Conservation (phyloP, 106 monocot genomes). For the Acorus gramineus region DNA sequence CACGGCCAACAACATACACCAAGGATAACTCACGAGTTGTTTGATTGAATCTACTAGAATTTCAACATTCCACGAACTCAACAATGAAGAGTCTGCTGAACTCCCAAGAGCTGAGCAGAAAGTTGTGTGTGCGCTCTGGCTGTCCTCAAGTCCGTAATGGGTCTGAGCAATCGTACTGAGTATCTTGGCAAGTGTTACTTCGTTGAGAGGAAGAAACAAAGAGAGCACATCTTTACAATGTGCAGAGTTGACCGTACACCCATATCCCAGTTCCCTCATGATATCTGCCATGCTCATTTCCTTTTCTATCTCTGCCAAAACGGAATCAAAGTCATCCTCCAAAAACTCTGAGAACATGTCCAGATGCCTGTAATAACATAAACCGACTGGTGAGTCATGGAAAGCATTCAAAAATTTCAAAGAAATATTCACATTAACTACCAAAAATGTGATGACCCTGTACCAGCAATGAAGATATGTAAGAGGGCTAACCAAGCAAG, state of each 20-base stretch:
- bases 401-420: no score
- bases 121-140: slow-evolving; percentile 42
- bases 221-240: slow-evolving; percentile 79
- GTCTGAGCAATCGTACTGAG: slow-evolving; percentile 54
- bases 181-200: slow-evolving; percentile 61
- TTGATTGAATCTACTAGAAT: slow-evolving; percentile 83
- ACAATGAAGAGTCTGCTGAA: slow-evolving; percentile 36
- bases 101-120: slow-evolving; percentile 57
- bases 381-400: no score
- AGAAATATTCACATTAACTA: no score
- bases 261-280: slow-evolving; percentile 78
- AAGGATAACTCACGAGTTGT: slow-evolving; percentile 51
- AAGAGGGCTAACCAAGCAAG: background rate
- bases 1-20: no score
- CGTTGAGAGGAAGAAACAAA: slow-evolving; percentile 72
- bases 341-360: slow-evolving; percentile 30
- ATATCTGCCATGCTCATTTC: slow-evolving; percentile 80
- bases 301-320: slow-evolving; percentile 69
- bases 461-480: no score
- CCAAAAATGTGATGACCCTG: no score
- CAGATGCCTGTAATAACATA: slow-evolving; percentile 37
- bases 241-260: slow-evolving; percentile 45
- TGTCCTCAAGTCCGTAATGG: slow-evolving; percentile 53
- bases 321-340: slow-evolving; percentile 62
- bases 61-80: slow-evolving; percentile 75